phyloP scores from a whole-genome alignment of 306 rosid species.

The Leucaena leucocephala region DNA sequence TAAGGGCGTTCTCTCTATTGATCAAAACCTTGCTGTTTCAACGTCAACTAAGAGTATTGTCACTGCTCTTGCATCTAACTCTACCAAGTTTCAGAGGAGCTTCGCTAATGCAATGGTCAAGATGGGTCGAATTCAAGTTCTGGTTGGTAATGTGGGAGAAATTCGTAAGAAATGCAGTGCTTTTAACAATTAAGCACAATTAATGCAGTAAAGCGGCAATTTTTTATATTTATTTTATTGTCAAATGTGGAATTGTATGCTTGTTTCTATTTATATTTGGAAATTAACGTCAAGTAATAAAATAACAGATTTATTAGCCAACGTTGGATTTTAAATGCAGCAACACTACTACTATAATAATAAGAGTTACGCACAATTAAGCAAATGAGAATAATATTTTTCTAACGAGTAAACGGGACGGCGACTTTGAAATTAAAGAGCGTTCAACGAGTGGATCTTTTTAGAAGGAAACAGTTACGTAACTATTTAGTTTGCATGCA shows the following conservation, averaged over 20 bases:
- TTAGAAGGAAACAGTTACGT: too few relatives aligned
- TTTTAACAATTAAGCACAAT: slow-evolving; percentile 23
- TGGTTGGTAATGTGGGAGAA: slow-evolving; percentile 37
- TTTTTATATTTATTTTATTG: neutral
- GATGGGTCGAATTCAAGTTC: slow-evolving; percentile 36
- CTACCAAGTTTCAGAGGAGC: slow-evolving; percentile 10
- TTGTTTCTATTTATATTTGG: neutral
- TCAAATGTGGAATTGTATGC: neutral
- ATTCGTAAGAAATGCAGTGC: slow-evolving; percentile 43
- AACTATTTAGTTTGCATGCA: too few relatives aligned
- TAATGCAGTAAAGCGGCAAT: neutral
- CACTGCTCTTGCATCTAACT: slow-evolving; percentile 29
- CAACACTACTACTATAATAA: too few relatives aligned
- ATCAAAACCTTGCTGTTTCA: slow-evolving; percentile 42
- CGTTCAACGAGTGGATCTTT: too few relatives aligned
- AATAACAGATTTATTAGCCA: too few relatives aligned
- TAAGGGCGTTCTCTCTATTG: slow-evolving; percentile 39
- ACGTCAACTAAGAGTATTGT: slow-evolving; percentile 23
- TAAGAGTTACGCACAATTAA: too few relatives aligned
- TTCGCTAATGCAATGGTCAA: slow-evolving; percentile 43
- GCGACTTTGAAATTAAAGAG: too few relatives aligned
- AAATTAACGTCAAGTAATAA: neutral
- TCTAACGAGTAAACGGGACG: too few relatives aligned
- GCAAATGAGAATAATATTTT: too few relatives aligned
- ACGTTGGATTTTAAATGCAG: neutral